A percentile compares a stretch with the other conserved stretches of the same genome.
These are phyloP conservation scores for Boletus sp. DNA, from an alignment of 768 basidiomycete genomes.

Conservation along the genomic window DNA sequence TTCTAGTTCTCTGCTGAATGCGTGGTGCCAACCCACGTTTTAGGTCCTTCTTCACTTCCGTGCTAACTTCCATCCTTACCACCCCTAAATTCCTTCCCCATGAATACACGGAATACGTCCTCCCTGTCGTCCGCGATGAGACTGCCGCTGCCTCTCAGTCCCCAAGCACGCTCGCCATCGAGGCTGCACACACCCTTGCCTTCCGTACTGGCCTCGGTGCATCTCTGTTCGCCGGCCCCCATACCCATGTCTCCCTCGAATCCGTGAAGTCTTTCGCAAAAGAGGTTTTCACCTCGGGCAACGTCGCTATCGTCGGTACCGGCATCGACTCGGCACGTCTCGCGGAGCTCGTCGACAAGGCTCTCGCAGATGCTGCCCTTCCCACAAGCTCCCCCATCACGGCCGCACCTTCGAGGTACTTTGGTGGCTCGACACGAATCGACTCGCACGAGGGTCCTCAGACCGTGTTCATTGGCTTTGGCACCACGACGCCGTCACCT, in stretches of 20 bases:
- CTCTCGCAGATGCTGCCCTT: slow-evolving; percentile 44
- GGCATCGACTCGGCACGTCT: slow-evolving; percentile 78
- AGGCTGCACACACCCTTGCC: slow-evolving; percentile 84
- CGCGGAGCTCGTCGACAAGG: slow-evolving; percentile 65
- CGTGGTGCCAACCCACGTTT: neutral
- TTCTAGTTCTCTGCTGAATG: neutral
- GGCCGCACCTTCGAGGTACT: slow-evolving; percentile 46
- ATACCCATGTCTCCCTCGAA: slow-evolving; percentile 57
- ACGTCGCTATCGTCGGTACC: slow-evolving; percentile 84
- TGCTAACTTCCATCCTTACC: slow-evolving; percentile 81
- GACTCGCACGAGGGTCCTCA: slow-evolving; percentile 58
- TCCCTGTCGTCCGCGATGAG: slow-evolving; percentile 71
- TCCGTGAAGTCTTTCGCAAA: slow-evolving; percentile 76
- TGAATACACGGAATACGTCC: slow-evolving; percentile 73
- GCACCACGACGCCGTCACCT: slow-evolving; percentile 62
- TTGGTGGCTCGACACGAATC: slow-evolving; percentile 87
- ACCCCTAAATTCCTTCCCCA: slow-evolving; percentile 80
- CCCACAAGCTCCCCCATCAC: slow-evolving; percentile 37
- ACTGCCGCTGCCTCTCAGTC: slow-evolving; percentile 55
- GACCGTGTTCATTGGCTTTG: slow-evolving; percentile 88
- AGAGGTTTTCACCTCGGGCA: slow-evolving; percentile 70
- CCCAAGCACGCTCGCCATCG: slow-evolving; percentile 71
- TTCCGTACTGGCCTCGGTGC: slow-evolving; percentile 95
- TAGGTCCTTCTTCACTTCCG: slow-evolving; percentile 87
- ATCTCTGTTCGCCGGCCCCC: slow-evolving; percentile 80